These are phyloP conservation scores for Pterocarpus macrocarpus DNA, from an alignment of 306 rosid genomes.

Conservation along the genomic window DNA sequence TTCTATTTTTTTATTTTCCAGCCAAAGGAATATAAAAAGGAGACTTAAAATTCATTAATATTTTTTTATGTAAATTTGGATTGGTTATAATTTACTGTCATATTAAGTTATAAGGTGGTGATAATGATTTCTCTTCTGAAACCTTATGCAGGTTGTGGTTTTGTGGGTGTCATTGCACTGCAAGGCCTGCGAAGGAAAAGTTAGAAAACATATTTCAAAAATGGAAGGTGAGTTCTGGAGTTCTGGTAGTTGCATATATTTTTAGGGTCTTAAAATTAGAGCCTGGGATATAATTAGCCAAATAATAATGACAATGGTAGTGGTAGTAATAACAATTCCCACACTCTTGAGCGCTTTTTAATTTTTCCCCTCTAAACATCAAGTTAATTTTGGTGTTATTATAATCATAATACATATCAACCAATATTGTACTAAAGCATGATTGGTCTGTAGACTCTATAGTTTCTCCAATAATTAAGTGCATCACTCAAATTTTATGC, in stretches of 20 bases:
- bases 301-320: neutral
- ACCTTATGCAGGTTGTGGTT: constrained; percentile 68
- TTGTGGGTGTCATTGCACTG: constrained; percentile 85
- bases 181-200: constrained; percentile 91
- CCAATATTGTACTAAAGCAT: neutral
- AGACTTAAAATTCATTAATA: neutral
- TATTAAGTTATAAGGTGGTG: neutral
- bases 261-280: constrained; percentile 3
- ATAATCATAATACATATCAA: neutral
- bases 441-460: neutral
- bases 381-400: no score
- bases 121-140: neutral
- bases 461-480: neutral
- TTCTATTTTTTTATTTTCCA: neutral
- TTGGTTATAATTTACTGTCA: neutral
- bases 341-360: neutral
- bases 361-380: neutral
- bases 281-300: neutral
- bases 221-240: constrained; percentile 84
- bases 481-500: neutral
- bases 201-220: constrained; percentile 82
- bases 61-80: neutral
- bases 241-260: neutral
- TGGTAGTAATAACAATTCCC: neutral
- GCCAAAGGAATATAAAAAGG: neutral